These are phyloP conservation scores for Tylopilus sp. DNA, from an alignment of 768 basidiomycete genomes.

Conservation along the genomic window DNA sequence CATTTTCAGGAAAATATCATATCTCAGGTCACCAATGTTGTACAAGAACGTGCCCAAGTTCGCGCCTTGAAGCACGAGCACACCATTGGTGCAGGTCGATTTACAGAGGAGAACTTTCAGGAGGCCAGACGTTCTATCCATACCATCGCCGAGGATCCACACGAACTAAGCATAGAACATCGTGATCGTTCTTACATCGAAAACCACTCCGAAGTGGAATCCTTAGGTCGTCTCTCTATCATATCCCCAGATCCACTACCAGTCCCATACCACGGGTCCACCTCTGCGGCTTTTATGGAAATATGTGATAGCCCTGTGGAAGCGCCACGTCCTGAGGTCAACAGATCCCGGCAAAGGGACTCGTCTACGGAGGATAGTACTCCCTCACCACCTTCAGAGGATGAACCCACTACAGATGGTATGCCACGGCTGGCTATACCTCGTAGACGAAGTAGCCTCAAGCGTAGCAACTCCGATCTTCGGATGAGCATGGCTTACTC, in stretches of 20 bases:
- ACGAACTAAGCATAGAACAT: constrained; percentile 16
- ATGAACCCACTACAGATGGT: constrained; percentile 32
- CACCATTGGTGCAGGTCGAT: constrained; percentile 16
- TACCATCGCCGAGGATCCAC: constrained; percentile 28
- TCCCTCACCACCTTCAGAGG: constrained; percentile 31
- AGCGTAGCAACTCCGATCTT: constrained; percentile 47
- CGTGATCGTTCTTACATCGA: constrained; percentile 16
- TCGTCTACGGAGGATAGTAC: constrained; percentile 19
- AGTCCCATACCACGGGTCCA: constrained; percentile 42
- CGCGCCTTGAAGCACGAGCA: constrained; percentile 10
- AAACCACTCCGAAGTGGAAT: constrained; percentile 24
- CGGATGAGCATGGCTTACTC: constrained; percentile 47
- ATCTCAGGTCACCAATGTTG: constrained; percentile 4
- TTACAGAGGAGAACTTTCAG: constrained; percentile 16
- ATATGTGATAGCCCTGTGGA: constrained; percentile 35
- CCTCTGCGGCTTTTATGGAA: constrained; percentile 28
- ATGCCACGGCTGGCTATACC: constrained; percentile 33
- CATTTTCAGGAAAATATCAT: constrained; percentile 14
- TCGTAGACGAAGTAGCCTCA: constrained; percentile 62
- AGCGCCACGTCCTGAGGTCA: constrained; percentile 6
- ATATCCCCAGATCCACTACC: constrained; percentile 43
- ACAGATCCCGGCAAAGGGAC: constrained; percentile 14
- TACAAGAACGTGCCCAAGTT: constrained; percentile 14
- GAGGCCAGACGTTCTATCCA: constrained; percentile 29
- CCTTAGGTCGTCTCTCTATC: constrained; percentile 25